Percentiles rank a stretch among this genome's conserved stretches.
These are phyloP conservation scores for Arthrobotrys musiformis DNA, from an alignment of 2,329 filamentous ascomycete genomes.

Conservation along the genomic window DNA sequence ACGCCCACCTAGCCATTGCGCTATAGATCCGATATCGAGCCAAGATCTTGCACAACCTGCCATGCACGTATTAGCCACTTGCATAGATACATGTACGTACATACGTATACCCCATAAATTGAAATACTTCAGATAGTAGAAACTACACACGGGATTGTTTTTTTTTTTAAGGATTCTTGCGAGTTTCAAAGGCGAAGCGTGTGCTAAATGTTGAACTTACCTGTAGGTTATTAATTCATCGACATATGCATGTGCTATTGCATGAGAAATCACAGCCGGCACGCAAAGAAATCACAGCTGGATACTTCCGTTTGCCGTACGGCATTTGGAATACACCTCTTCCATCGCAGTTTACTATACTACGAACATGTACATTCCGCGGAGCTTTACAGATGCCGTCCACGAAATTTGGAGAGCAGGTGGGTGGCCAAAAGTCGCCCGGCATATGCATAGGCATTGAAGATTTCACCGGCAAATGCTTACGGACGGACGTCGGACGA, in stretches of 20 bases:
- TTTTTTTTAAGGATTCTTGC: constrained; percentile 7
- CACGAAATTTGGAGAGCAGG: too few species aligned
- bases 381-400: not conserved
- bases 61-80: constrained; percentile 6
- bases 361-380: not conserved
- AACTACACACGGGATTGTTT: constrained; percentile 12
- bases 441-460: not conserved
- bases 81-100: constrained; percentile 3
- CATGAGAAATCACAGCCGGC: constrained; percentile 21
- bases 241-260: constrained; percentile 38
- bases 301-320: constrained; percentile 2
- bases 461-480: not conserved
- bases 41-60: constrained; percentile 41
- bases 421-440: too few species aligned
- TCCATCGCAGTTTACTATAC: not conserved
- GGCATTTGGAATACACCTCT: not conserved
- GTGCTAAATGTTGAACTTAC: not conserved
- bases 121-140: not conserved
- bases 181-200: not conserved
- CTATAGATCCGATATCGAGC: constrained; percentile 54
- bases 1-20: too few species aligned
- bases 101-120: not conserved
- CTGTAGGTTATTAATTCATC: constrained; percentile 34
- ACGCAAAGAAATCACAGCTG: not conserved
- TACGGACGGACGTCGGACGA: constrained; percentile 12